Evolutionary conservation across 352 stramenopile genomes (phyloP), one percentile per base, ranked within the genome.

Genomic region (Phytophthora pluvialis): DNA sequence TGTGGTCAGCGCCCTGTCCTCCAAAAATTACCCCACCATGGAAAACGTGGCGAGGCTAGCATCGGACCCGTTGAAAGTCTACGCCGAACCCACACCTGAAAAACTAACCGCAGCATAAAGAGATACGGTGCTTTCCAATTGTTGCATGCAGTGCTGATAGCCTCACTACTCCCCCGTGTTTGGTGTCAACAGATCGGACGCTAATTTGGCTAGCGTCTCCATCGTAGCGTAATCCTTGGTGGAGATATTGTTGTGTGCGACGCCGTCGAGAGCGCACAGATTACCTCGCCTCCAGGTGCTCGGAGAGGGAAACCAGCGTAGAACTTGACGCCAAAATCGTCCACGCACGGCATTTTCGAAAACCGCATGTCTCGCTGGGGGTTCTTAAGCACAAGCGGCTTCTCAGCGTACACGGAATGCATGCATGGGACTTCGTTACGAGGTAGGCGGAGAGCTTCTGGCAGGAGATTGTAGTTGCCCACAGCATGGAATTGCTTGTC

Each of bases 151-250:
- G 21, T 21, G 21, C 21, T 21, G 21, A 21, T 21, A 21, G 21
- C 21, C 1, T 21, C 21, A 21, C 21, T 2, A 21, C 21, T 21
- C 21, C 21, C 21, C 21, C 21, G 21, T 21, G 21, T 21, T 74
- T 47, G 55, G 60, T 1, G 51, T 48, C 56, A 75, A 21, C 8
- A 89, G 61, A 4, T 88, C 74, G 0, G 72, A 72, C 1, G 78
- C 78, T 28, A 89, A 68, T 46, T 86, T 78, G 18, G 66, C 64
- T 6, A 89, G 74, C 47, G 68, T 73, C 43, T 88, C 64, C 78
- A 88, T 89, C 6, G 78, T 88, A 15, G 78, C 75, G 52, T 88
- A 89, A 43, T 89, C 76, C 61, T 87, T 86, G 35, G 78, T 81
- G 4, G 76, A 75, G 57, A 89, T 83, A 55, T 80, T 75, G 52